Percentiles rank a stretch among this genome's conserved stretches.
Evolutionary conservation across 2,329 filamentous ascomycete species (phyloP).

Genomic region (Colletotrichum euphorbiae): DNA sequence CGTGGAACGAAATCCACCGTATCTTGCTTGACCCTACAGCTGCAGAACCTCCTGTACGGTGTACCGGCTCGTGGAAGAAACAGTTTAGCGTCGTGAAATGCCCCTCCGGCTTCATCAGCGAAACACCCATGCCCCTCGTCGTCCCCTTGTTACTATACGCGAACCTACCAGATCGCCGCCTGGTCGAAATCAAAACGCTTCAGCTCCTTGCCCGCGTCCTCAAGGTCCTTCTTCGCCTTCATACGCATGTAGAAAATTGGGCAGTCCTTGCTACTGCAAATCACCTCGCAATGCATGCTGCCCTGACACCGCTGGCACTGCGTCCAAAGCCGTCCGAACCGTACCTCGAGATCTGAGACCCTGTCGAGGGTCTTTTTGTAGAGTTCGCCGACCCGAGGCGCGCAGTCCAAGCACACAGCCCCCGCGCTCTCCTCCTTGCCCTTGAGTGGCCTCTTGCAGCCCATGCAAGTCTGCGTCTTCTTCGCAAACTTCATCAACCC

Average conservation of each 20-base stretch:
- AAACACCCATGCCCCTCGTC: conserved; percentile 9
- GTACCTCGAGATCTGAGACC: conserved; percentile 90
- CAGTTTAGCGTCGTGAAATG: conserved; percentile 29
- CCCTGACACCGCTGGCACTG: conserved; percentile 98
- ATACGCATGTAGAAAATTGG: conserved; percentile 99
- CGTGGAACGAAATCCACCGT: conserved; percentile 7
- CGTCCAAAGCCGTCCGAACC: conserved; percentile 94
- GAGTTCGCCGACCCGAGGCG: conserved; percentile 86
- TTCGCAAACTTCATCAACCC: conserved; percentile 99
- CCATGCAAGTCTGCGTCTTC: conserved; percentile 98
- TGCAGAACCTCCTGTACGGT: conserved; percentile 27
- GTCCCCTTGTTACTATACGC: background rate
- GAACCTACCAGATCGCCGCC: conserved; percentile 68
- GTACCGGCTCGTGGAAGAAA: conserved; percentile 16
- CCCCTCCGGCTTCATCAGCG: background rate
- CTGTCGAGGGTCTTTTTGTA: conserved; percentile 92
- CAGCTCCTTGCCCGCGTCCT: conserved; percentile 92
- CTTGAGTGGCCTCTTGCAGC: conserved; percentile 95
- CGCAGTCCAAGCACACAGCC: conserved; percentile 89
- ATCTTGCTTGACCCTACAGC: conserved; percentile 18
- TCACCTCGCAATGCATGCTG: conserved; percentile 98
- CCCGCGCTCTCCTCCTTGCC: conserved; percentile 83
- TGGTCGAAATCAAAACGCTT: conserved; percentile 89
- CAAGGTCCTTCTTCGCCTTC: conserved; percentile 99
- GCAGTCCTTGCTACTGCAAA: conserved; percentile 95